These are phyloP conservation scores for Xanthoconium separans DNA, from an alignment of 1,284 basidiomycete species.

Conservation along the genomic window DNA sequence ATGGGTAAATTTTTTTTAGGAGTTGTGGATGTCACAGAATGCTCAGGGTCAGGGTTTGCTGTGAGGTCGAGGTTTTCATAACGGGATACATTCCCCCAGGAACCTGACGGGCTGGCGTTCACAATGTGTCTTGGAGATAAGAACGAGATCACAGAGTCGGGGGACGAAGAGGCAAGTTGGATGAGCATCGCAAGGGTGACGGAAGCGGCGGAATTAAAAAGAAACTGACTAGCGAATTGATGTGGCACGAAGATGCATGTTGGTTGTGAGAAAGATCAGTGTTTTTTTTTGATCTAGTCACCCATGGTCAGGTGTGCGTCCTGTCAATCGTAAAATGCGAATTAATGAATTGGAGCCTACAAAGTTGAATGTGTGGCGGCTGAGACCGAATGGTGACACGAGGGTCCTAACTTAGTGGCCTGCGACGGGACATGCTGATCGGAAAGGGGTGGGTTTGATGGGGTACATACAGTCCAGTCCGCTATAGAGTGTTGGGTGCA, in stretches of 20 bases:
- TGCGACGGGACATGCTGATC: no score
- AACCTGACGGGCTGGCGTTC: conserved; percentile 1
- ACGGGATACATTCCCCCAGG: not conserved
- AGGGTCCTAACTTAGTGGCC: not conserved
- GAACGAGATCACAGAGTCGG: no score
- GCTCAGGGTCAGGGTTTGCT: conserved; percentile 25
- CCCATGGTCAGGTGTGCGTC: no score
- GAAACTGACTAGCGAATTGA: not conserved
- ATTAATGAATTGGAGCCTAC: not conserved
- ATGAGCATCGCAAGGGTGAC: no score
- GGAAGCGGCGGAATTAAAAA: no score
- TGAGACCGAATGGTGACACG: not conserved
- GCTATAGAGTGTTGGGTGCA: no score
- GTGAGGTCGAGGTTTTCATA: conserved; percentile 18
- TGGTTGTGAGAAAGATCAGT: not conserved
- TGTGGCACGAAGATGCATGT: not conserved
- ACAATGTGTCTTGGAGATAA: not conserved
- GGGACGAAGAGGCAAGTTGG: no score
- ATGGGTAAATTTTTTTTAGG: not conserved
- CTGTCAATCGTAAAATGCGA: conserved; percentile 3
- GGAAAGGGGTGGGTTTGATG: no score
- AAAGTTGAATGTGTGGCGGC: conserved; percentile 11
- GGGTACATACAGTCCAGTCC: no score
- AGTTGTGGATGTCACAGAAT: conserved; percentile 5
- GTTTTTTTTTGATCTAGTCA: not conserved